Conservation (phyloP, 2,329 filamentous ascomycete species). For the Colletotrichum salicis region DNA sequence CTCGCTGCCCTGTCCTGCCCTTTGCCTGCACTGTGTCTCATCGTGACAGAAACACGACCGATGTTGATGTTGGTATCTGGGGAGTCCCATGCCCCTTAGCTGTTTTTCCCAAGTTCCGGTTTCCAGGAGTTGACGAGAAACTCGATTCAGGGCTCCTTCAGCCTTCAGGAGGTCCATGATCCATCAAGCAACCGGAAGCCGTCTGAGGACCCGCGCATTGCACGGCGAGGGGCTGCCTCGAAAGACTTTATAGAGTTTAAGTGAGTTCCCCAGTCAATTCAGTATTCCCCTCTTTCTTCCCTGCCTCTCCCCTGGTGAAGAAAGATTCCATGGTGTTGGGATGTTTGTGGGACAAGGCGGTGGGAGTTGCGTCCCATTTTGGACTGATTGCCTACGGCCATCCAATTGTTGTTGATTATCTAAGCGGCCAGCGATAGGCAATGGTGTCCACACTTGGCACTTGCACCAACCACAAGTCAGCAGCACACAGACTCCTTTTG, state of each 20-base stretch:
- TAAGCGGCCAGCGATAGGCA: not conserved
- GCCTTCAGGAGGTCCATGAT: not conserved
- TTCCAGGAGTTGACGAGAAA: not conserved
- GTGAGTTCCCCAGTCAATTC: not conserved
- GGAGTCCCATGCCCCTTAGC: slow-evolving; percentile 9
- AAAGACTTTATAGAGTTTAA: slow-evolving; percentile 11
- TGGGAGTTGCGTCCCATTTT: not conserved
- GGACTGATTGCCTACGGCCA: not conserved
- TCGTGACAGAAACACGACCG: not conserved
- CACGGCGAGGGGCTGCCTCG: not conserved
- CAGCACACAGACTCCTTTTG: not conserved
- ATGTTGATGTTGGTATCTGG: not conserved
- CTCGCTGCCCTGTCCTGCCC: not conserved
- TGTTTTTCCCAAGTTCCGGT: not conserved
- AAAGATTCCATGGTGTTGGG: slow-evolving; percentile 9
- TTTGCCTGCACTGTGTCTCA: not conserved
- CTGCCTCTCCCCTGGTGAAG: not conserved
- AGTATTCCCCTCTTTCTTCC: not conserved
- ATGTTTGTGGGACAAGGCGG: not conserved
- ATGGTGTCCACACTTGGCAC: not conserved
- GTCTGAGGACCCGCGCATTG: not conserved
- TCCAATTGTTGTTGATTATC: not conserved
- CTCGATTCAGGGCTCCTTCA: not conserved
- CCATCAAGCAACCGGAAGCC: not conserved
- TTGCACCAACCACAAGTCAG: not conserved